Percentiles rank a stretch among this genome's conserved stretches.
phyloP scores from a whole-genome alignment of 225 moss, liverwort and hornwort species.

The Pleurozium schreberi region DNA sequence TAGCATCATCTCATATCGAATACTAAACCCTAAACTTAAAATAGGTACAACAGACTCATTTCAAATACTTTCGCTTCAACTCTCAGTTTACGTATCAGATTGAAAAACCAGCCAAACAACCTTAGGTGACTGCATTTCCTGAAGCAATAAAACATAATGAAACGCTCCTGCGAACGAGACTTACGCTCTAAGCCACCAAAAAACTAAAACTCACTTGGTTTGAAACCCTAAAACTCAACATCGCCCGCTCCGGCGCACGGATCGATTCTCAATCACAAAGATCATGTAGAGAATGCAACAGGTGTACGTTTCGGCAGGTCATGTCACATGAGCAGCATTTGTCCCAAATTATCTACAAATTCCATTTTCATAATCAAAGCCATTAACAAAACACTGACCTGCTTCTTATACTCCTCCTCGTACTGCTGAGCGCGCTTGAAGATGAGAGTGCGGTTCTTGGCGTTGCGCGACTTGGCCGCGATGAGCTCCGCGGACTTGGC shows the following conservation, averaged over 20 bases:
- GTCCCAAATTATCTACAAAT: neutral
- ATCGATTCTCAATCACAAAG: neutral
- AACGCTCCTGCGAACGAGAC: neutral
- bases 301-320: neutral
- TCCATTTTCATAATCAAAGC: neutral
- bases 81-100: neutral
- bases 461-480: slow-evolving; percentile 30
- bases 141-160: too few species aligned
- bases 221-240: neutral
- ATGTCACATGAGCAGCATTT: neutral
- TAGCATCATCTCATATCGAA: neutral
- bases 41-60: neutral
- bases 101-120: neutral
- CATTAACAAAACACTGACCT: neutral
- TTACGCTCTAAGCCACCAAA: neutral
- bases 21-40: neutral
- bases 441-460: slow-evolving; percentile 50
- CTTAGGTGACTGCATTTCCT: too few species aligned
- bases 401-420: slow-evolving; percentile 50
- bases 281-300: neutral
- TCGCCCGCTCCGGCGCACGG: neutral
- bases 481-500: slow-evolving; percentile 18
- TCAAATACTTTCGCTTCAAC: too few species aligned
- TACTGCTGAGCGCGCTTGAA: slow-evolving; percentile 77
- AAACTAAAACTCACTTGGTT: neutral